A percentile compares a stretch with the other conserved stretches of the same genome.
Conservation (phyloP, 306 rosid species). For the Prunus mira region DNA sequence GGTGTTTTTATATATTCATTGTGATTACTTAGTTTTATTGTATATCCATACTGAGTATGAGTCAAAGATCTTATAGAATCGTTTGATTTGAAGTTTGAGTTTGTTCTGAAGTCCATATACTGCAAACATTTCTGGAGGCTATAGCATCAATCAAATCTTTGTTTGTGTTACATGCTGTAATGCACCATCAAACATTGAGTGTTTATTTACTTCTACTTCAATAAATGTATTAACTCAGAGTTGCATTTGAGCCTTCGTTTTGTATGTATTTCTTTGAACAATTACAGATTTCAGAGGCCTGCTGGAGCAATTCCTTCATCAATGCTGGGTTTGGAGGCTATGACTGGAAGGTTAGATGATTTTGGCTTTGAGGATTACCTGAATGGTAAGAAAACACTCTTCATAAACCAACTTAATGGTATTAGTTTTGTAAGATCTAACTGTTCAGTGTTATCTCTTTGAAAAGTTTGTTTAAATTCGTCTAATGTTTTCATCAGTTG, state of each 20-base stretch:
- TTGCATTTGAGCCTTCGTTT: background rate
- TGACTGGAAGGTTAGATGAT: constrained; percentile 64
- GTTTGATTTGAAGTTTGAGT: background rate
- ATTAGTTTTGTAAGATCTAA: background rate
- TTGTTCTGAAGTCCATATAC: background rate
- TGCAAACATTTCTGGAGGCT: background rate
- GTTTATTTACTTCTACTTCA: background rate
- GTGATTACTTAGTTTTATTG: background rate
- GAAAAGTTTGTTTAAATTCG: background rate
- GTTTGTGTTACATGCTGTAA: background rate
- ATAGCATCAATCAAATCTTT: too few species aligned
- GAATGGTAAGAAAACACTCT: constrained; percentile 51
- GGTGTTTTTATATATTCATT: background rate
- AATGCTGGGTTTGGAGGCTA: constrained; percentile 70
- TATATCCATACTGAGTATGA: background rate
- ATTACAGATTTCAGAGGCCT: constrained; percentile 77
- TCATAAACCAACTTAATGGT: background rate
- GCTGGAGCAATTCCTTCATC: constrained; percentile 65
- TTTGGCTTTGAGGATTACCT: constrained; percentile 79
- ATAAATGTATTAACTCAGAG: background rate
- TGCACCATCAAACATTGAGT: background rate
- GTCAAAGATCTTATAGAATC: background rate
- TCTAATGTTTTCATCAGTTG: background rate
- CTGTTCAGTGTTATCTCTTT: background rate
- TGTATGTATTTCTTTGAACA: background rate